Conservation (phyloP, 2,329 filamentous ascomycete species). For the Microdochium bolleyi region DNA sequence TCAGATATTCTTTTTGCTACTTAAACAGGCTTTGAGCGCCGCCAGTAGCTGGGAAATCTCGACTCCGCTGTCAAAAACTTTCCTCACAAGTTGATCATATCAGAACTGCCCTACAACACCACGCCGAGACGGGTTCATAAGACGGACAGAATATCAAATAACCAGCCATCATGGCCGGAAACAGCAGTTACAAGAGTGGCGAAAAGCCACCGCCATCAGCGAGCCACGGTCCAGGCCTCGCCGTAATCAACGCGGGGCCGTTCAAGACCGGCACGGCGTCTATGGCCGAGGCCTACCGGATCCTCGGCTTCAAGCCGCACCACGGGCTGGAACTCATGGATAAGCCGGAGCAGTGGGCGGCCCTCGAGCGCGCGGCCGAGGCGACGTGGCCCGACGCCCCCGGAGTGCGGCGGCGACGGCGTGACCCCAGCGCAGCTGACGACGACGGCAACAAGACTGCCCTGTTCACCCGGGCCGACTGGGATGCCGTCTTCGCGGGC, state of each 20-base stretch:
- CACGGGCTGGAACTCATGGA: slow-evolving; percentile 4
- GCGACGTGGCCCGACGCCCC: slow-evolving; percentile 5
- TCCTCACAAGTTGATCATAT: no score
- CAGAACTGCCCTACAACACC: no score
- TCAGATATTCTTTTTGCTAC: no score
- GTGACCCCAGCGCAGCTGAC: slow-evolving; percentile 1
- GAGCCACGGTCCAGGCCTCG: background rate
- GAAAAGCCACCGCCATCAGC: background rate
- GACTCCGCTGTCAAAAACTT: no score
- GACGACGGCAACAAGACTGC: background rate
- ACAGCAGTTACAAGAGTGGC: background rate
- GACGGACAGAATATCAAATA: no score
- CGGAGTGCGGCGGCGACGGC: background rate
- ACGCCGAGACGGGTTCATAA: no score
- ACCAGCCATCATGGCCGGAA: no score
- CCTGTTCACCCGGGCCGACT: slow-evolving; percentile 3
- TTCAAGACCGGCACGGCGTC: slow-evolving; percentile 8
- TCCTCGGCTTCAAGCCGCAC: slow-evolving; percentile 3
- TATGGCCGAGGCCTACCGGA: slow-evolving; percentile 7
- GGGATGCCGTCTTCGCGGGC: slow-evolving; percentile 6
- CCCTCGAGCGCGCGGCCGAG: slow-evolving; percentile 8
- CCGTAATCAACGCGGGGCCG: slow-evolving; percentile 5
- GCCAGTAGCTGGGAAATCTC: no score
- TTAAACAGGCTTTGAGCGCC: no score
- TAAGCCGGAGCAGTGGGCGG: slow-evolving; percentile 4